Percentiles rank a stretch among this genome's conserved stretches.
These are phyloP conservation scores for Citropsis articulata DNA, from an alignment of 345 rosid species.

Conservation along the genomic window DNA sequence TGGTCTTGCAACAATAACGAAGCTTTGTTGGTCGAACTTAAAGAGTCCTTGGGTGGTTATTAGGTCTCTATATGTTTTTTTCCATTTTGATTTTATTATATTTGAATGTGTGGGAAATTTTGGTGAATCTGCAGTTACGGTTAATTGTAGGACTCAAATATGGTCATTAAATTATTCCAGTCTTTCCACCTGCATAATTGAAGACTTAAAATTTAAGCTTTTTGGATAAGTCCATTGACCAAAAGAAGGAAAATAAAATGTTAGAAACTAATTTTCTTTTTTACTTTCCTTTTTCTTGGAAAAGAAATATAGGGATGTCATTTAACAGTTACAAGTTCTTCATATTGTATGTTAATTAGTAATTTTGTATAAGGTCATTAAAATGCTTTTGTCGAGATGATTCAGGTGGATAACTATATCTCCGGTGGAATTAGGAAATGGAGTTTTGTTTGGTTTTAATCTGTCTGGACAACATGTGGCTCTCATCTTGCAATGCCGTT, in stretches of 20 bases:
- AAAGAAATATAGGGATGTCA: background rate
- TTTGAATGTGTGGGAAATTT: background rate
- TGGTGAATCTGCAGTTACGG: background rate
- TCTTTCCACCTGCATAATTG: background rate
- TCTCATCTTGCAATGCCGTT: background rate
- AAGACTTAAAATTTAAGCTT: background rate
- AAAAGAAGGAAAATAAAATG: background rate
- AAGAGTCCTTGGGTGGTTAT: background rate
- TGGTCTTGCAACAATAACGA: background rate
- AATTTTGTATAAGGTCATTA: background rate
- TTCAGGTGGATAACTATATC: background rate
- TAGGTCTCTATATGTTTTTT: background rate
- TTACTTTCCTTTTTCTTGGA: background rate
- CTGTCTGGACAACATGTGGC: background rate
- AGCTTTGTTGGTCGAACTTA: background rate
- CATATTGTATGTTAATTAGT: background rate
- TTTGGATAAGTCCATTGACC: background rate
- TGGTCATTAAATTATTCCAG: background rate
- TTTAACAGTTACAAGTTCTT: background rate
- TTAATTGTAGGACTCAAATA: background rate
- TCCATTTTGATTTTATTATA: background rate
- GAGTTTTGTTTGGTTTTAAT: slow-evolving; percentile 6
- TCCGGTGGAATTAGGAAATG: background rate
- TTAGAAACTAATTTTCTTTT: background rate
- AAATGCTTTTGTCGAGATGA: background rate